Conservation (phyloP, 306 rosid genomes). For the Vigna unguiculata region DNA sequence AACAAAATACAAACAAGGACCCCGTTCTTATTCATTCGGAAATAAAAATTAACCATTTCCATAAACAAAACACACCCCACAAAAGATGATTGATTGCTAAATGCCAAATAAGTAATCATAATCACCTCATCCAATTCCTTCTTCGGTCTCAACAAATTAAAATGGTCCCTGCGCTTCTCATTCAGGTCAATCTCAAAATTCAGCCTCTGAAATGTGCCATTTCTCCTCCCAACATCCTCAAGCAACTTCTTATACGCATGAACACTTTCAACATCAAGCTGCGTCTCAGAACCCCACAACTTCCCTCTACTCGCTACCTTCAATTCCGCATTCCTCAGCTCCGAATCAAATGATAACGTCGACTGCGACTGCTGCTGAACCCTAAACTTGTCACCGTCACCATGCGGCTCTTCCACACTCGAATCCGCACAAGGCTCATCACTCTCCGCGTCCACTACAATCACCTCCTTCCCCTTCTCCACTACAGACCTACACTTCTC, state of each 20-base stretch:
- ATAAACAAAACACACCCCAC: background rate
- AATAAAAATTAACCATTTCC: background rate
- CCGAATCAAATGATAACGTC: conserved; percentile 55
- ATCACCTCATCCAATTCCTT: conserved; percentile 67
- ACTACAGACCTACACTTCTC: conserved; percentile 39
- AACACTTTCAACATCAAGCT: conserved; percentile 39
- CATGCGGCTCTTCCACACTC: conserved; percentile 54
- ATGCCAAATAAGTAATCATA: background rate
- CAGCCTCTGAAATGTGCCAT: conserved; percentile 46
- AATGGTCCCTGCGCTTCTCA: conserved; percentile 53
- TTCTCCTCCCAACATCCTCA: conserved; percentile 45
- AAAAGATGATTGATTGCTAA: background rate
- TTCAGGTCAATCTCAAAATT: conserved; percentile 57
- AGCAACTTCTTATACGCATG: conserved; percentile 76
- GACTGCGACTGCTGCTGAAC: conserved; percentile 47
- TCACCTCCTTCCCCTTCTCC: conserved; percentile 57
- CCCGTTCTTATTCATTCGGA: background rate
- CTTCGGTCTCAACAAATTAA: conserved; percentile 56
- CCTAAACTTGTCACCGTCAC: conserved; percentile 36
- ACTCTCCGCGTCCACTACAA: conserved; percentile 62
- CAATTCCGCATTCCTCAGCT: conserved; percentile 52
- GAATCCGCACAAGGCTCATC: conserved; percentile 58
- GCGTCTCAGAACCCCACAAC: conserved; percentile 42
- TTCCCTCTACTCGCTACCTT: conserved; percentile 56
- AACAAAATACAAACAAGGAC: background rate